phyloP scores from a whole-genome alignment of 495 filamentous ascomycete genomes.

The Emericellopsis terricola region DNA sequence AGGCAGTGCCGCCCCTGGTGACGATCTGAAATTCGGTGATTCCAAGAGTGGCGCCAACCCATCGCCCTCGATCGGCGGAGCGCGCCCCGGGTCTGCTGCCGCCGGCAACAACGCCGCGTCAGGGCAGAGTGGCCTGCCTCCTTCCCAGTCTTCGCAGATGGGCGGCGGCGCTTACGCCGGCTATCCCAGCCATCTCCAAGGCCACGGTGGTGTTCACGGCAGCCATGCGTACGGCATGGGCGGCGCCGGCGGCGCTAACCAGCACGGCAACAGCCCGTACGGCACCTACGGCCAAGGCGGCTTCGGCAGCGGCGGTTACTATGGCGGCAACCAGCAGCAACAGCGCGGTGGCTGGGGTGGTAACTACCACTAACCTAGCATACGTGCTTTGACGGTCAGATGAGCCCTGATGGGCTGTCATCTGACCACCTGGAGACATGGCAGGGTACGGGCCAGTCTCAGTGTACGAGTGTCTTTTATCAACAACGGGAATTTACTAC shows the following conservation, averaged over 20 bases:
- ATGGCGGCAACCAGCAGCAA: conserved; percentile 23
- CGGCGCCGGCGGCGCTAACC: conserved; percentile 42
- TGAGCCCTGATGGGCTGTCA: no score
- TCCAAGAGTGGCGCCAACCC: conserved; percentile 54
- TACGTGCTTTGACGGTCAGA: no score
- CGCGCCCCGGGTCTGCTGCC: conserved; percentile 71
- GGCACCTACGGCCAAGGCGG: conserved; percentile 40
- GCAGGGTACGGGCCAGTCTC: no score
- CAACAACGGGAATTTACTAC: no score
- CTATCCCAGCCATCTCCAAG: conserved; percentile 53
- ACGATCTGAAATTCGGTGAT: conserved; percentile 62
- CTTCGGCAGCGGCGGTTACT: conserved; percentile 28
- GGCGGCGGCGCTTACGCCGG: conserved; percentile 43
- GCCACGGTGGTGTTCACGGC: conserved; percentile 44
- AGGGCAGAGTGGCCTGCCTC: conserved; percentile 45
- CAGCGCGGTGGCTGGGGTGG: conserved; percentile 45
- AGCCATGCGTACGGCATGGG: conserved; percentile 45
- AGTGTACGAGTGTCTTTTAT: no score
- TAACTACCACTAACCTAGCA: conserved; percentile 46
- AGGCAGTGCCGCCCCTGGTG: conserved; percentile 28
- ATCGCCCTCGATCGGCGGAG: conserved; percentile 67
- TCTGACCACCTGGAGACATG: no score
- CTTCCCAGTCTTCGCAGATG: conserved; percentile 50
- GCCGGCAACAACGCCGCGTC: conserved; percentile 40
- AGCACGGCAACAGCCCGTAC: conserved; percentile 37